Base-by-base conservation (phyloP, 345 rosid species). In the Brassica nigra region DNA sequence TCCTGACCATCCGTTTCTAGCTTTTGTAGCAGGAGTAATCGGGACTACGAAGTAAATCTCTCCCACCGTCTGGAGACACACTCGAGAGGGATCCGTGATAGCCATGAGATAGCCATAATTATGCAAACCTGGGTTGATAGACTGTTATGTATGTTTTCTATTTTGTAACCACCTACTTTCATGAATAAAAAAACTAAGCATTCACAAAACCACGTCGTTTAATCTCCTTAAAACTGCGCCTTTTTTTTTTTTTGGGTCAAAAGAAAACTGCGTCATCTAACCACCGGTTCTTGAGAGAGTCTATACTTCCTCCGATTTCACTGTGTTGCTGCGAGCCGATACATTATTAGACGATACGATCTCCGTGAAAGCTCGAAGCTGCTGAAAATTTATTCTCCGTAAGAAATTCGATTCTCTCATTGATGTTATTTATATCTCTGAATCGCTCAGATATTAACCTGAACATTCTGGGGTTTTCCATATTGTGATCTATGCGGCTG, bases 61-160 rank as follows among this genome's bases (percentile, higher is more conserved):
- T 91, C 97, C 97, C 98, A 93, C 11, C 87, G 84, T 84, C 88
- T 88, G 1, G 90, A 90, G 64, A 93, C 97, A 39, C 84, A 16
- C 77, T 87, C 89, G 42, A 91, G 42, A 91, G 90, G 33, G 68
- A 61, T 62, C 95, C 95, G 49, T 91, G 90, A 81, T 84, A 86
- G 0, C 95, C 95, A 64, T 90, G 97, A 64, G 97, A 91, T 18
- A 18, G 18, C 18, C 18, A 18, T 18, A 18, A 18, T 18, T 18
- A 18, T 18, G 18, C 18, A 18, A 18, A 18, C 18, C 18, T 18
- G 18, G 18, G 18, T 18, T 18, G 18, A 18, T 18, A 18, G 18
- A 18, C 18, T 18, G 18, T 18, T 23, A 23, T 23, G 27, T 23
- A 23, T 23, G 27, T 23, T 23, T 23, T 23, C 27, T 23, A 23